Evolutionary conservation across 805 yeast genomes (phyloP).

Genomic region (Myxozyma monticola): DNA sequence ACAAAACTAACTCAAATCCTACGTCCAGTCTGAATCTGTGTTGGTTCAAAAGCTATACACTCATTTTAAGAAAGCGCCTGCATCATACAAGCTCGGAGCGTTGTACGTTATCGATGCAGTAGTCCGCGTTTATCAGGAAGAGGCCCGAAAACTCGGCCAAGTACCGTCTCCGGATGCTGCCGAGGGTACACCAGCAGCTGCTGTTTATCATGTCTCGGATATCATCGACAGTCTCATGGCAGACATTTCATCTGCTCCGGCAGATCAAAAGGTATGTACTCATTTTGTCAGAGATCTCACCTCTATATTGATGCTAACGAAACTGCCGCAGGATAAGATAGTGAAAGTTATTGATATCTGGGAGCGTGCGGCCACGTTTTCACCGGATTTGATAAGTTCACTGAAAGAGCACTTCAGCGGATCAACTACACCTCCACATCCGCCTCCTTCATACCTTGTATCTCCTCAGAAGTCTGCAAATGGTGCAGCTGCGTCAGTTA

Average conservation of each 20-base stretch:
- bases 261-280: conserved; percentile 48
- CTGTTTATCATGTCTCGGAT: conserved; percentile 62
- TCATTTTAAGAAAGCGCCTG: conserved; percentile 70
- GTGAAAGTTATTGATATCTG: conserved; percentile 87
- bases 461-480: conserved; percentile 12
- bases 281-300: too few relatives aligned
- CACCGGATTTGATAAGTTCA: conserved; percentile 52
- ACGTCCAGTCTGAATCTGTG: conserved; percentile 48
- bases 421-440: conserved; percentile 68
- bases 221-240: conserved; percentile 63
- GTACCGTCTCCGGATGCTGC: conserved; percentile 43
- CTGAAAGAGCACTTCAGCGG: conserved; percentile 56
- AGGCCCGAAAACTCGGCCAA: conserved; percentile 54
- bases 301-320: neutral
- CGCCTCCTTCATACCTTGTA: conserved; percentile 50
- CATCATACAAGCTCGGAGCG: conserved; percentile 84
- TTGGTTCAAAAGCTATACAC: conserved; percentile 60
- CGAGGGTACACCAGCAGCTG: conserved; percentile 74
- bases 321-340: conserved; percentile 55
- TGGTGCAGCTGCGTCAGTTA: conserved; percentile 14
- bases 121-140: conserved; percentile 79
- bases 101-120: conserved; percentile 90
- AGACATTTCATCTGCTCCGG: conserved; percentile 58
- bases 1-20: conserved; percentile 5
- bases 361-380: conserved; percentile 82